Percentiles rank a stretch among this genome's conserved stretches.
Evolutionary conservation across 1,139 yeast genomes (phyloP).

Genomic region (Kodamaea fungicola): DNA sequence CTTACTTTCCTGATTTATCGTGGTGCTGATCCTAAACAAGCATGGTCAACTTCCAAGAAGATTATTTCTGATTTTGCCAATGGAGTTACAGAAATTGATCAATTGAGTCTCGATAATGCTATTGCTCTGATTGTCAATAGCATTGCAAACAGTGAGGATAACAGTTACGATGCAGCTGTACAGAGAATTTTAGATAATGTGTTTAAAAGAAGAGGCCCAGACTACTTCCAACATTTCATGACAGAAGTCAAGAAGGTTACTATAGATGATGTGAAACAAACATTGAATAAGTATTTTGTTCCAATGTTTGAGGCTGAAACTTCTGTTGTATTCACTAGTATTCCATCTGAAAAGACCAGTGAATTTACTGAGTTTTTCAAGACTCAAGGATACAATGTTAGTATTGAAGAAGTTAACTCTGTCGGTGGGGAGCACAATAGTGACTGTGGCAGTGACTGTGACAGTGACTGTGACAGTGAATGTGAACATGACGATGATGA

Average conservation of each 20-base stretch:
- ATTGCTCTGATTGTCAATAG: conserved; percentile 70
- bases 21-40: conserved; percentile 78
- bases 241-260: conserved; percentile 50
- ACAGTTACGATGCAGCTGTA: conserved; percentile 59
- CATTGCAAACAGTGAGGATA: conserved; percentile 64
- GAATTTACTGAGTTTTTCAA: conserved; percentile 47
- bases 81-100: conserved; percentile 55
- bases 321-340: conserved; percentile 65
- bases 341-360: conserved; percentile 64
- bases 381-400: conserved; percentile 57
- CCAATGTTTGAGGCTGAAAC: conserved; percentile 55
- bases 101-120: conserved; percentile 63
- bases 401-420: conserved; percentile 48
- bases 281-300: conserved; percentile 56
- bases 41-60: conserved; percentile 63
- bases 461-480: conserved; percentile 6
- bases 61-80: conserved; percentile 61
- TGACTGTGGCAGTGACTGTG: conserved; percentile 5
- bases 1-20: conserved; percentile 69
- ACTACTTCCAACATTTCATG: conserved; percentile 44
- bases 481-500: conserved; percentile 9
- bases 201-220: conserved; percentile 67
- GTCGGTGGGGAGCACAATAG: conserved; percentile 13
- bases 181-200: conserved; percentile 63
- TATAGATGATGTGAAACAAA: conserved; percentile 51